Base-by-base conservation (phyloP, 2,329 filamentous ascomycete species). In the Fusarium fujikuroi region DNA sequence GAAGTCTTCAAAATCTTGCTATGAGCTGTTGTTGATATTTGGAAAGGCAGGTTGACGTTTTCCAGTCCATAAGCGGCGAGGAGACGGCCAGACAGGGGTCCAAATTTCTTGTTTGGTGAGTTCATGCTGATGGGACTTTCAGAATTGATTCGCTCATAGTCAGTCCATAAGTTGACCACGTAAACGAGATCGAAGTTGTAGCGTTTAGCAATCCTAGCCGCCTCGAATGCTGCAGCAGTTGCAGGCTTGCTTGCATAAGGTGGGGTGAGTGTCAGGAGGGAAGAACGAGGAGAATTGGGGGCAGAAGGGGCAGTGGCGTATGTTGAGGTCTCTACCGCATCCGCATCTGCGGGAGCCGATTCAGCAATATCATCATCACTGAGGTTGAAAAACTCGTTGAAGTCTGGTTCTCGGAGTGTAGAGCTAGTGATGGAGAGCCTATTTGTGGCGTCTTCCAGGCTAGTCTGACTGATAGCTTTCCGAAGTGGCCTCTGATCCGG, bases 311-410 rank as follows among this genome's bases (percentile, higher is more conserved):
- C 76, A 10, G 65, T 66, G 46, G 74, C 76, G 49, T 72, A 62
- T 16, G 59, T 60, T 21, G 66, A 53, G 44, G 70, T 46, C 25
- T 65, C 58, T 10, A 66, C 60, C 11, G 59, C 57, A 15, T 74
- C 60, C 8, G 70, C 64, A 32, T 74, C 76, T 18, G 77, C 77
- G 5, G 76, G 76, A 2, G 76, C 69, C 21, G 68, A 79, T 73
- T 90, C 88, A 14, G 88, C 87, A 68, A 90, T 88, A 62, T 90
- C 88, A 36, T 90, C 88, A 66, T 90, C 88, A 63, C 84, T 87
- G 10, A 90, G 81, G 25, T 83, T 82, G 60, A 88, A 81, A 58
- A 90, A 89, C 43, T 90, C 88, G 23, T 84, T 83, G 28, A 89
- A 80, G 42, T 84, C 85, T 10, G 88, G 88, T 73, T 89, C 88